Evolutionary conservation across 345 rosid genomes (phyloP).

Genomic region (Bretschneidera sinensis): DNA sequence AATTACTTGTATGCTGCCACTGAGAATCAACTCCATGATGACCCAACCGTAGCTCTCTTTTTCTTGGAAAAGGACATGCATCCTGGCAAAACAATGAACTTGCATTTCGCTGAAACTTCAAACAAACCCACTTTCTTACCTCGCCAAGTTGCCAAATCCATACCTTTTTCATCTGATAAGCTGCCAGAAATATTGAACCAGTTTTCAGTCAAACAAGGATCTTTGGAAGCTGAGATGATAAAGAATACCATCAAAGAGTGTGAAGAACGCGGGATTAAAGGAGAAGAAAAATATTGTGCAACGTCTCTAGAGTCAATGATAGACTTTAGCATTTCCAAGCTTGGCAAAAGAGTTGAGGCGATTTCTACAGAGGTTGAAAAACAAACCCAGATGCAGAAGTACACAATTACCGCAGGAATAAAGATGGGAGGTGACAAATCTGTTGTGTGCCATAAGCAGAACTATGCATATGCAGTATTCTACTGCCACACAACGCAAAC

Average conservation of each 20-base stretch:
- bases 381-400: constrained; percentile 38
- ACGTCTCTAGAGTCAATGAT: constrained; percentile 85
- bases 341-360: constrained; percentile 49
- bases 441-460: constrained; percentile 82
- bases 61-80: constrained; percentile 80
- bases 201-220: constrained; percentile 53
- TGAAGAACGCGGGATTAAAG: constrained; percentile 52
- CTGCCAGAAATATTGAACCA: constrained; percentile 43
- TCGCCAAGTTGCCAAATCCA: constrained; percentile 48
- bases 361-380: constrained; percentile 61
- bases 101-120: constrained; percentile 47
- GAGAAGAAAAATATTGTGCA: constrained; percentile 76
- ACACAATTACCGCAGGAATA: constrained; percentile 32
- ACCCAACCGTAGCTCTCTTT: constrained; percentile 60
- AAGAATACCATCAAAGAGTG: constrained; percentile 64
- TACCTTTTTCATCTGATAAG: constrained; percentile 64
- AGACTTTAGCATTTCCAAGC: constrained; percentile 62
- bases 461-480: constrained; percentile 70
- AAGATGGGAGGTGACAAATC: constrained; percentile 43
- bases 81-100: constrained; percentile 45
- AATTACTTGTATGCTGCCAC: constrained; percentile 33
- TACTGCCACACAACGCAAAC: constrained; percentile 63
- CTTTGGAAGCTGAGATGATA: constrained; percentile 61
- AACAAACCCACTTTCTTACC: constrained; percentile 55
- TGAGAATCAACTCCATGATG: constrained; percentile 56